These are phyloP conservation scores for Corymbia maculata DNA, from an alignment of 345 rosid species.

Conservation along the genomic window DNA sequence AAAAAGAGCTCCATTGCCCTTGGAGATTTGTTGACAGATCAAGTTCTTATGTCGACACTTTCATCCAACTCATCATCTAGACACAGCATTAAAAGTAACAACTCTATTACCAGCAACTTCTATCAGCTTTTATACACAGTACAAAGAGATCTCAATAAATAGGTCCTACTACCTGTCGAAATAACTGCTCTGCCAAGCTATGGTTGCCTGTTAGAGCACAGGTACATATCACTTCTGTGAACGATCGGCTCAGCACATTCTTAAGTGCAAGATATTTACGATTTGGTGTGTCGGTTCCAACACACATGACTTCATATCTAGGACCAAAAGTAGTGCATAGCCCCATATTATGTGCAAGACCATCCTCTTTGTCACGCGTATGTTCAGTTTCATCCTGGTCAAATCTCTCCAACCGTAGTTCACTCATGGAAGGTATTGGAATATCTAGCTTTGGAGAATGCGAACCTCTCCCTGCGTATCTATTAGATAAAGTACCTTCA, in stretches of 20 bases:
- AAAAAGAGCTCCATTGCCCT: neutral
- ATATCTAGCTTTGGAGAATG: conserved; percentile 50
- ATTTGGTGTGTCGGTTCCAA: conserved; percentile 5
- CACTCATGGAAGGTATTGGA: conserved; percentile 48
- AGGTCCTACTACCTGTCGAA: conserved; percentile 50
- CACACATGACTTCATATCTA: conserved; percentile 9
- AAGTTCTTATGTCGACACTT: neutral
- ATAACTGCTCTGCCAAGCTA: conserved; percentile 59
- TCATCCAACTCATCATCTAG: neutral
- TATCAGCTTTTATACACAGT: neutral
- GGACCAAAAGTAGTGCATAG: conserved; percentile 2
- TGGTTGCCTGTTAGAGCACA: conserved; percentile 50
- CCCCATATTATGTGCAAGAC: conserved; percentile 5
- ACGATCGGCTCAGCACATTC: conserved; percentile 42
- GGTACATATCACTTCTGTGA: conserved; percentile 46
- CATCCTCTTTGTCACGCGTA: conserved; percentile 1
- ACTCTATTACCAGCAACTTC: neutral
- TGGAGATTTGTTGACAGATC: neutral
- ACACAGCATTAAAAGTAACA: neutral
- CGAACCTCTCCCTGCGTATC: conserved; percentile 11
- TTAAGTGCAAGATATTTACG: conserved; percentile 4
- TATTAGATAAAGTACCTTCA: conserved; percentile 14
- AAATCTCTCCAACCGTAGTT: conserved; percentile 21
- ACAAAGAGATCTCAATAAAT: neutral
- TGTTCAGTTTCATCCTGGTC: conserved; percentile 12